Evolutionary conservation across 495 filamentous ascomycete species (phyloP), one percentile per base, ranked within the genome.

Genomic region (Talaromyces ruber): DNA sequence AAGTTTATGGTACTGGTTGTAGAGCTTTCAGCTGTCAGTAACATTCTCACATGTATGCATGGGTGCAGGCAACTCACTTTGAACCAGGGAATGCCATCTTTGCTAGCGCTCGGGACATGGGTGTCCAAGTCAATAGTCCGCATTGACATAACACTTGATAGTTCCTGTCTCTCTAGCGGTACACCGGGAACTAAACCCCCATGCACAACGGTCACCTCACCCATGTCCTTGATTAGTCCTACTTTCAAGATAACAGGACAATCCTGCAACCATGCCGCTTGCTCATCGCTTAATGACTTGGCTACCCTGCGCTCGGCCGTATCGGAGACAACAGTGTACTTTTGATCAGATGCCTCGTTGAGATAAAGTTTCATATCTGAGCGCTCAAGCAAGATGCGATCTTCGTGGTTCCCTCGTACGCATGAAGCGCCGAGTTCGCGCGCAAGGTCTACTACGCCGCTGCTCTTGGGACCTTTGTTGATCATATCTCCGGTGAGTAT

Each of bases 361-460:
- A 68, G 64, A 0, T 69, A 45, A 32, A 65, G 64, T 37, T 70
- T 61, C 62, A 79, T 69, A 50, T 82, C 73, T 28, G 75, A 75
- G 14, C 81, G 73, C 12, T 81, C 69, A 5, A 84, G 75, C 21
- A 96, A 76, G 12, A 96, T 79, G 9, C 85, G 81, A 67, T 98
- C 91, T 68, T 98, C 94, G 72, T 97, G 92, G 74, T 98, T 98
- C 14, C 94, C 94, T 26, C 94, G 85, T 1, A 97, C 91, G 61
- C 84, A 89, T 30, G 86, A 87, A 3, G 93, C 93, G 16, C 79
- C 80, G 26, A 90, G 71, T 14, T 79, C 69, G 62, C 87, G 86
- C 11, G 86, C 89, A 16, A 92, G 73, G 60, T 90, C 84, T 29
- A 98, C 79, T 0, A 96, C 91, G 29, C 89, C 90, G 1, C 75